These are phyloP conservation scores for Neurospora sublineolata DNA, from an alignment of 495 filamentous ascomycete genomes.

Conservation along the genomic window DNA sequence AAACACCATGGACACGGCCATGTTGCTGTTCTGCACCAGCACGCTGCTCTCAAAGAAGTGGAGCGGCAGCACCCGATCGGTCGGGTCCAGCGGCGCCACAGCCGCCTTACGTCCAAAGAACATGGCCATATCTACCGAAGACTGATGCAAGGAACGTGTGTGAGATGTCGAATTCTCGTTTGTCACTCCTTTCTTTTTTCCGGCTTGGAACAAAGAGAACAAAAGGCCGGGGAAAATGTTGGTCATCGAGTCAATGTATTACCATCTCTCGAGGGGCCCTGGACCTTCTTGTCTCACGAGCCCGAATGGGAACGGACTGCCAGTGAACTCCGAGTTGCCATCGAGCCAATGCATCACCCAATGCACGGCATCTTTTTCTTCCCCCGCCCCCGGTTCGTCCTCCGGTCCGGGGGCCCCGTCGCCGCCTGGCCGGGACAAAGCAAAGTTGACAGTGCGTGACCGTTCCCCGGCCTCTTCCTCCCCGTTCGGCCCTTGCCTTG, in stretches of 20 bases:
- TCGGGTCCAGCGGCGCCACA: constrained; percentile 8
- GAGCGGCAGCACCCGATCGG: constrained; percentile 28
- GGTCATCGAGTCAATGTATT: background rate
- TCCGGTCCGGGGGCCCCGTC: background rate
- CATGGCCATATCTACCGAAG: constrained; percentile 4
- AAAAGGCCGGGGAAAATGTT: background rate
- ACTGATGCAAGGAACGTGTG: background rate
- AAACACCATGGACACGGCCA: constrained; percentile 30
- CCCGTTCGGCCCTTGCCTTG: no score
- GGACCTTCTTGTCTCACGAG: background rate
- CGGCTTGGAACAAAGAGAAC: background rate
- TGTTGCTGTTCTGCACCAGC: constrained; percentile 23
- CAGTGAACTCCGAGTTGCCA: background rate
- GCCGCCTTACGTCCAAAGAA: constrained; percentile 8
- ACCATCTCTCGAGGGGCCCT: background rate
- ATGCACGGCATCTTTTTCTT: background rate
- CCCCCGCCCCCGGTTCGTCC: background rate
- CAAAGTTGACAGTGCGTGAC: background rate
- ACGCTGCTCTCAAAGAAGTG: constrained; percentile 29
- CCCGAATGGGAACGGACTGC: background rate
- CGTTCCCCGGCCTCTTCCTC: no score
- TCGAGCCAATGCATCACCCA: background rate
- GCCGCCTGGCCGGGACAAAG: background rate
- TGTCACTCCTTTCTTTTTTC: background rate
- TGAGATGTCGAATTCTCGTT: background rate